Evolutionary conservation across 768 basidiomycete species (phyloP).

Genomic region (Hygrophorus pudorinus): DNA sequence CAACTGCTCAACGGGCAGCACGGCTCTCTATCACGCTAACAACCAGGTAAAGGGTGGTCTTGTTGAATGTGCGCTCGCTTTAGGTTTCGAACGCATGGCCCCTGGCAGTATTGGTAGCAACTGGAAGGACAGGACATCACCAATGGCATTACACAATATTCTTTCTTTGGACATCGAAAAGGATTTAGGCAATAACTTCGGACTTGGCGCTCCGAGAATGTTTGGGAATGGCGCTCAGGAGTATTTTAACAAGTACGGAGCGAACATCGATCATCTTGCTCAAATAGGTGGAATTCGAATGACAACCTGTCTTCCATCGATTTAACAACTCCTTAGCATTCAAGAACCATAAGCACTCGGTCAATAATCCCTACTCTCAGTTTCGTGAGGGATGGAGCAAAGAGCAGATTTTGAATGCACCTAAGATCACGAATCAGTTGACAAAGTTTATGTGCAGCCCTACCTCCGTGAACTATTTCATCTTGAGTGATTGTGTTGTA

Average conservation of each 20-base stretch:
- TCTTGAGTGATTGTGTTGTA: not conserved
- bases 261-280: slow-evolving; percentile 54
- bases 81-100: slow-evolving; percentile 82
- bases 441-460: slow-evolving; percentile 87
- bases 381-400: slow-evolving; percentile 72
- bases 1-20: slow-evolving; percentile 76
- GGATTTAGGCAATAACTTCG: slow-evolving; percentile 46
- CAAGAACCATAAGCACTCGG: slow-evolving; percentile 77
- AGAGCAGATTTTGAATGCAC: slow-evolving; percentile 56
- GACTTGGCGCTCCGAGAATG: slow-evolving; percentile 62
- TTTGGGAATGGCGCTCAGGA: slow-evolving; percentile 71
- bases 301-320: not conserved
- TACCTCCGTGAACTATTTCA: slow-evolving; percentile 43
- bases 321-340: slow-evolving; percentile 34
- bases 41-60: slow-evolving; percentile 60
- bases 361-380: slow-evolving; percentile 81
- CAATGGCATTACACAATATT: slow-evolving; percentile 35
- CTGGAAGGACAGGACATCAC: slow-evolving; percentile 46
- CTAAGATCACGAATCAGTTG: slow-evolving; percentile 61
- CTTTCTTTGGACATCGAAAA: slow-evolving; percentile 40
- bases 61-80: slow-evolving; percentile 66
- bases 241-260: slow-evolving; percentile 70
- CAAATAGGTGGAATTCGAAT: slow-evolving; percentile 51
- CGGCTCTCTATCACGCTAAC: slow-evolving; percentile 69
- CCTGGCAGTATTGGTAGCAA: slow-evolving; percentile 62